Percentiles rank a stretch among this genome's conserved stretches.
Evolutionary conservation across 176 grass and related monocot genomes (phyloP).

Genomic region (Avena atlantica): DNA sequence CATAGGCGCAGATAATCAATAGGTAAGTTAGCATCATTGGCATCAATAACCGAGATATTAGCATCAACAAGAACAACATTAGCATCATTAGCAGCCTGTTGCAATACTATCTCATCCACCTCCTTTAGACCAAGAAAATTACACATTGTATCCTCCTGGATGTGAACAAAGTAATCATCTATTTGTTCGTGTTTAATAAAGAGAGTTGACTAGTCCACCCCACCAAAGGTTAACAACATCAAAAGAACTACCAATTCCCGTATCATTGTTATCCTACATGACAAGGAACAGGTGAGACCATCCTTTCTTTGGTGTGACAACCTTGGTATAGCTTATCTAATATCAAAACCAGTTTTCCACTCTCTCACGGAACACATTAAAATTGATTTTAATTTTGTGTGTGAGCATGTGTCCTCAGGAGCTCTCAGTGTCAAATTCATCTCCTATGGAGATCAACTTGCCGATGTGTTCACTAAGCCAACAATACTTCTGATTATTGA

Average conservation of each 20-base stretch:
- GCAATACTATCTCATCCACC: neutral
- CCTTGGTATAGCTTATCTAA: no score
- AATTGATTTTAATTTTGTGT: no score
- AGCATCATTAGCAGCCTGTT: neutral
- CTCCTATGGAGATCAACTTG: no score
- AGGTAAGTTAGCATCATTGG: neutral
- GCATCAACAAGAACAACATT: neutral
- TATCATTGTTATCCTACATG: neutral
- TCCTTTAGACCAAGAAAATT: neutral
- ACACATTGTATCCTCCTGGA: neutral
- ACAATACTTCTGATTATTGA: no score
- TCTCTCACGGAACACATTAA: no score
- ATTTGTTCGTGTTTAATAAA: neutral
- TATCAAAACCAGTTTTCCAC: no score
- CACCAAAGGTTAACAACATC: neutral
- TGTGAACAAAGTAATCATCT: neutral
- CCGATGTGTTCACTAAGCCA: no score
- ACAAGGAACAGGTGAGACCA: neutral
- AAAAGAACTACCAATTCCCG: neutral
- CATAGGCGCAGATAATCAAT: no score
- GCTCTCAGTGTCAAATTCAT: no score
- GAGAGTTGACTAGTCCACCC: neutral
- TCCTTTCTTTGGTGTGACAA: no score
- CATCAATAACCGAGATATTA: neutral
- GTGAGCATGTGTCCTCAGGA: no score